These are phyloP conservation scores for Phytopythium ostracodes DNA, from an alignment of 352 stramenopile genomes.

Conservation along the genomic window DNA sequence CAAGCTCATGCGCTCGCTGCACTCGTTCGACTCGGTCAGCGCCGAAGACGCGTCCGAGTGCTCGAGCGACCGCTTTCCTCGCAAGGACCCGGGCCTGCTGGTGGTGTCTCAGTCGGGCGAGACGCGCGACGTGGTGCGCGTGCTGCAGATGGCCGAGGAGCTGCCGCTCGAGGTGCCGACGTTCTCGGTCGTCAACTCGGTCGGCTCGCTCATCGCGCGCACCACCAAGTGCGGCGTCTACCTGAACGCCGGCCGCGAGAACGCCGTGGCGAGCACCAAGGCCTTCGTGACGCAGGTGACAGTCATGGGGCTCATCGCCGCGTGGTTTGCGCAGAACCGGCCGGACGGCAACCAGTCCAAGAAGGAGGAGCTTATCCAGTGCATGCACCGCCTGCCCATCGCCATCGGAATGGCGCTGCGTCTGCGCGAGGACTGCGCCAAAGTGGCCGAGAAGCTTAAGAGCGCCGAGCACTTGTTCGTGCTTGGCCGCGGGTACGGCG, in stretches of 20 bases:
- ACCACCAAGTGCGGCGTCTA: slow-evolving; percentile 95
- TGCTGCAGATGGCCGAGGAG: slow-evolving; percentile 88
- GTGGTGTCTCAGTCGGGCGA: slow-evolving; percentile 98
- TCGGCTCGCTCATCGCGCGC: slow-evolving; percentile 96
- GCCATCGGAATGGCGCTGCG: slow-evolving; percentile 97
- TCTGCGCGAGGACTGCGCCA: slow-evolving; percentile 88
- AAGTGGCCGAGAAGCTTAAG: slow-evolving; percentile 86
- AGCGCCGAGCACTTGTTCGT: slow-evolving; percentile 95
- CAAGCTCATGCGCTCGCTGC: slow-evolving; percentile 96
- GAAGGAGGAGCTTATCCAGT: slow-evolving; percentile 90
- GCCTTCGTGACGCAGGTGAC: slow-evolving; percentile 98
- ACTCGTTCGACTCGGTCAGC: slow-evolving; percentile 91
- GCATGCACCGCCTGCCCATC: slow-evolving; percentile 96
- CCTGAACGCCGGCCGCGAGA: slow-evolving; percentile 97
- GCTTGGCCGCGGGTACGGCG: slow-evolving; percentile 91
- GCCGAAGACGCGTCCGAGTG: slow-evolving; percentile 92
- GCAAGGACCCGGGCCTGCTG: slow-evolving; percentile 88
- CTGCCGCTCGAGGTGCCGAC: slow-evolving; percentile 61
- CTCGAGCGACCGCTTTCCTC: slow-evolving; percentile 86
- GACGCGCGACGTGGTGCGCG: slow-evolving; percentile 96
- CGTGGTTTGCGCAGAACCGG: slow-evolving; percentile 91
- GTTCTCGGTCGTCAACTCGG: slow-evolving; percentile 96
- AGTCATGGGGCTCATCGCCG: slow-evolving; percentile 87
- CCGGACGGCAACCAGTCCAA: slow-evolving; percentile 80
- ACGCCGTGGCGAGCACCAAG: slow-evolving; percentile 98